Conservation (phyloP, 495 filamentous ascomycete species). For the Chaetomium cochliodes region DNA sequence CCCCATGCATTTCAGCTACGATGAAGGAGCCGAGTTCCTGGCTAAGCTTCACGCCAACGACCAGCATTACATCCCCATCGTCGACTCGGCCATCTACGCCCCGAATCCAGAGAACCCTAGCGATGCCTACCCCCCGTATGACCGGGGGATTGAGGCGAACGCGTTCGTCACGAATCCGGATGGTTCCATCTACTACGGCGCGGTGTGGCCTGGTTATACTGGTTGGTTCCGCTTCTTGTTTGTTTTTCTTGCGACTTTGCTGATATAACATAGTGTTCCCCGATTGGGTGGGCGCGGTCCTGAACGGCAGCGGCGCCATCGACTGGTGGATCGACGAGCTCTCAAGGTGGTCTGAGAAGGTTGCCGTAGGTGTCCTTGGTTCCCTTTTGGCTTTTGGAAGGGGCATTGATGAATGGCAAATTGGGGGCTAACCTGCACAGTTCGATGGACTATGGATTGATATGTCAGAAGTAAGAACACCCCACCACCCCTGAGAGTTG, state of each 20-base stretch:
- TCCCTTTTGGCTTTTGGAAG: background rate
- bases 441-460: conserved; percentile 92
- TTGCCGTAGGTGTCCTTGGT: conserved; percentile 34
- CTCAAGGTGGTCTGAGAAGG: conserved; percentile 55
- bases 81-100: conserved; percentile 80
- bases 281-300: conserved; percentile 56
- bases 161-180: conserved; percentile 69
- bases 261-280: conserved; percentile 50
- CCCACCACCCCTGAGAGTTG: background rate
- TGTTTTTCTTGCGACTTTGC: conserved; percentile 27
- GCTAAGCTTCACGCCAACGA: conserved; percentile 60
- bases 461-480: conserved; percentile 63
- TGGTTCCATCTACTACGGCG: conserved; percentile 70
- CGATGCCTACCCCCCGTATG: conserved; percentile 69
- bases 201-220: conserved; percentile 86
- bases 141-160: conserved; percentile 61
- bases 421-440: conserved; percentile 23
- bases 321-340: conserved; percentile 75
- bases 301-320: conserved; percentile 57
- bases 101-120: conserved; percentile 69
- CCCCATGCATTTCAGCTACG: conserved; percentile 60
- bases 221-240: conserved; percentile 37
- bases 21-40: conserved; percentile 65
- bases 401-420: background rate
- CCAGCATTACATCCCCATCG: conserved; percentile 78